These are phyloP conservation scores for Geotrichum cucujoidarum DNA, from an alignment of 1,139 yeast species.

Conservation along the genomic window DNA sequence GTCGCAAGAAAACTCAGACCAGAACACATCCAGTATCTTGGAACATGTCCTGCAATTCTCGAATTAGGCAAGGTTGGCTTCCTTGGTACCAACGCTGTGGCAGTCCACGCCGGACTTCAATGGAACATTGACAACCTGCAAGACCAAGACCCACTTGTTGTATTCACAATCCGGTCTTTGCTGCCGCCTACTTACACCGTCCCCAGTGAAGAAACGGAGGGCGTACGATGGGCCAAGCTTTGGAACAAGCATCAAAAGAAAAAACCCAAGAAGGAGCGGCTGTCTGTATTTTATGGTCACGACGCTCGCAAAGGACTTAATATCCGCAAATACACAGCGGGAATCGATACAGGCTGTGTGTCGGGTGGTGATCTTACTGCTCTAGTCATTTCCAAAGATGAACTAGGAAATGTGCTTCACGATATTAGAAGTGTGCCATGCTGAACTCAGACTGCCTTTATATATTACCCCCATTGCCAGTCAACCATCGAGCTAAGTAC, in stretches of 20 bases:
- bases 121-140: conserved; percentile 52
- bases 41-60: conserved; percentile 60
- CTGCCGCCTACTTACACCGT: conserved; percentile 53
- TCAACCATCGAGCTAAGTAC: no score
- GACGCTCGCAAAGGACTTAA: conserved; percentile 78
- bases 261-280: conserved; percentile 34
- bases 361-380: conserved; percentile 70
- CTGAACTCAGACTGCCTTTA: neutral
- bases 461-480: no score
- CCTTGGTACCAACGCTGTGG: conserved; percentile 48
- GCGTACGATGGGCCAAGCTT: conserved; percentile 55
- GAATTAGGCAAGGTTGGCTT: conserved; percentile 58
- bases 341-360: conserved; percentile 80
- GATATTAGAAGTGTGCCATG: conserved; percentile 7
- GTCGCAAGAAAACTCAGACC: conserved; percentile 59
- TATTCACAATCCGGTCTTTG: conserved; percentile 57
- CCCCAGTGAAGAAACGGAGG: conserved; percentile 52
- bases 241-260: conserved; percentile 50
- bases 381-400: conserved; percentile 43
- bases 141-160: conserved; percentile 57
- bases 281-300: conserved; percentile 77
- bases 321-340: conserved; percentile 60
- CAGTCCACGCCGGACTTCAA: conserved; percentile 73
- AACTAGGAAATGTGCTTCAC: conserved; percentile 5
- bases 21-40: conserved; percentile 53